These are phyloP conservation scores for Penicillium sp. DNA, from an alignment of 2,329 filamentous ascomycete species.

Conservation along the genomic window DNA sequence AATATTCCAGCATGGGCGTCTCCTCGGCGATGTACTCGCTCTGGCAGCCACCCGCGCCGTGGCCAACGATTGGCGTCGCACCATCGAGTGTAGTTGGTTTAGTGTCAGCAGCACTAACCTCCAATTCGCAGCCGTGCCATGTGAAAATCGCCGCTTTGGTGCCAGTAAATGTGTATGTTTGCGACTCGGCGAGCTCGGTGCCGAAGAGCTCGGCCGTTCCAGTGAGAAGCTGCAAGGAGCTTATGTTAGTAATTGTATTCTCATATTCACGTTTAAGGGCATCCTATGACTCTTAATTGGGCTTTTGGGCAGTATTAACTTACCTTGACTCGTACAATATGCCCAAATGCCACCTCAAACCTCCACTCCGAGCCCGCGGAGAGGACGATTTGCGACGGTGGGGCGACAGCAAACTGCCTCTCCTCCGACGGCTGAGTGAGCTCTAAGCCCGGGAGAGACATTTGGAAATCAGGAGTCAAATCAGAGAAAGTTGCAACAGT, in stretches of 20 bases:
- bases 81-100: slow-evolving; percentile 36
- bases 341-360: slow-evolving; percentile 65
- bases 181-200: slow-evolving; percentile 80
- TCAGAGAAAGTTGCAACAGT: background rate
- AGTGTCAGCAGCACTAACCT: slow-evolving; percentile 64
- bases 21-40: slow-evolving; percentile 71
- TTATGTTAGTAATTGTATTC: slow-evolving; percentile 6
- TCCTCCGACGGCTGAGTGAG: slow-evolving; percentile 62
- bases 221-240: slow-evolving; percentile 57
- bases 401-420: slow-evolving; percentile 35
- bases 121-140: slow-evolving; percentile 84
- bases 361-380: slow-evolving; percentile 71
- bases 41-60: slow-evolving; percentile 59
- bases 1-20: slow-evolving; percentile 73
- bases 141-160: slow-evolving; percentile 86
- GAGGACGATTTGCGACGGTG: slow-evolving; percentile 53
- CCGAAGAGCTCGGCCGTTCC: slow-evolving; percentile 93
- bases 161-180: slow-evolving; percentile 75
- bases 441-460: slow-evolving; percentile 73
- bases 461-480: slow-evolving; percentile 38
- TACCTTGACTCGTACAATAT: slow-evolving; percentile 55
- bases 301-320: slow-evolving; percentile 5
- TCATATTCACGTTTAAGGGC: background rate
- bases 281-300: background rate
- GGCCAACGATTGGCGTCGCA: slow-evolving; percentile 29